These are phyloP conservation scores for Solanum bulbocastanum DNA, from an alignment of 257 asterid genomes.

Conservation along the genomic window DNA sequence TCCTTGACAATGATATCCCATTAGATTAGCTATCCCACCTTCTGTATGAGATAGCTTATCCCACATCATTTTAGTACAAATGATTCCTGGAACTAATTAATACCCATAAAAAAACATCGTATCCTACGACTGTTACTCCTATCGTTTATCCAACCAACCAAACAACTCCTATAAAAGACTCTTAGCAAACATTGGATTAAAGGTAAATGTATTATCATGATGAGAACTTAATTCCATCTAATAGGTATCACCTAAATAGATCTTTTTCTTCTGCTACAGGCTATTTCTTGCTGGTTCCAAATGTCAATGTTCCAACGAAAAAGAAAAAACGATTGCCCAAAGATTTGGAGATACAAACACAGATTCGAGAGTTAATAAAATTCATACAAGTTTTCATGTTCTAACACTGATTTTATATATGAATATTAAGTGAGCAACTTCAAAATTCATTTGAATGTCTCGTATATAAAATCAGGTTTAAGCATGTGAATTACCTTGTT, in stretches of 20 bases:
- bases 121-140: background rate
- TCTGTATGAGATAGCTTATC: background rate
- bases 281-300: background rate
- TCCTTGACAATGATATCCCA: background rate
- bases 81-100: background rate
- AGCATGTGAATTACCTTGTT: background rate
- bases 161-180: background rate
- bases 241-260: background rate
- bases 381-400: background rate
- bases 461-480: background rate
- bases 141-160: background rate
- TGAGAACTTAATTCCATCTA: background rate
- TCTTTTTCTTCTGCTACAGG: background rate
- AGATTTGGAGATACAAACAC: background rate
- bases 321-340: background rate
- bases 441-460: background rate
- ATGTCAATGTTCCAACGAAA: background rate
- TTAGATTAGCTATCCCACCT: background rate
- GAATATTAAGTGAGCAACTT: background rate
- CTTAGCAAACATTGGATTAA: background rate
- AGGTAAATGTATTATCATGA: background rate
- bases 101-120: background rate
- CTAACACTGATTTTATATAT: background rate
- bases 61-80: background rate
- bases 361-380: background rate